Conservation (phyloP, 345 rosid species). For the Gossypium mustelinum region DNA sequence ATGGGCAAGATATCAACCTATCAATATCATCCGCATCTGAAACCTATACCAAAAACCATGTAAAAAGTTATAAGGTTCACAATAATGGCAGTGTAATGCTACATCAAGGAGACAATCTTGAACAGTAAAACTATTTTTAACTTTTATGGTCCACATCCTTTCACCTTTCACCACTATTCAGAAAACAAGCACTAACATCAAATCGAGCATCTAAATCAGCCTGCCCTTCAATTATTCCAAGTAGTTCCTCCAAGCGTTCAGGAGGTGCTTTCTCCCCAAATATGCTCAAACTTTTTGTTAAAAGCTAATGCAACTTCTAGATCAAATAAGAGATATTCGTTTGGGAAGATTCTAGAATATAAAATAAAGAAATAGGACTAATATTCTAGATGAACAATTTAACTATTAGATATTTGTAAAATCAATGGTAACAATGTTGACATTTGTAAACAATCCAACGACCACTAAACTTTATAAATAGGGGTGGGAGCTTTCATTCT, state of each 20-base stretch:
- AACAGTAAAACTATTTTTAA: background rate
- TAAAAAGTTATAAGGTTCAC: background rate
- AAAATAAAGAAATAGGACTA: no score
- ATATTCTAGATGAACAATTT: no score
- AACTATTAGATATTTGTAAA: no score
- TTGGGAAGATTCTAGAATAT: no score
- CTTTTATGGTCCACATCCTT: background rate
- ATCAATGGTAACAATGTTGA: no score
- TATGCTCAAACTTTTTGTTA: constrained; percentile 75
- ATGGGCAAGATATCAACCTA: constrained; percentile 89
- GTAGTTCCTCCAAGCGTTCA: constrained; percentile 87
- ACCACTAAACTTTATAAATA: no score
- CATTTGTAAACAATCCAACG: no score
- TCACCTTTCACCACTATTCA: background rate
- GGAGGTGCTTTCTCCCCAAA: constrained; percentile 94
- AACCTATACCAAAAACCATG: constrained; percentile 49
- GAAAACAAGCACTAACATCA: constrained; percentile 48
- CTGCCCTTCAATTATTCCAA: constrained; percentile 85
- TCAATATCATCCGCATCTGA: constrained; percentile 87
- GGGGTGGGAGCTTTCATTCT: no score
- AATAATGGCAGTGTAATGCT: background rate
- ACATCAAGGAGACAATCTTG: background rate
- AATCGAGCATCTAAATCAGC: constrained; percentile 92
- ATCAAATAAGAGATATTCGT: no score
- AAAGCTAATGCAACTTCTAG: constrained; percentile 4